Evolutionary conservation across 768 basidiomycete genomes (phyloP), one percentile per base, ranked within the genome.

Genomic region (Kwoniella sp.): DNA sequence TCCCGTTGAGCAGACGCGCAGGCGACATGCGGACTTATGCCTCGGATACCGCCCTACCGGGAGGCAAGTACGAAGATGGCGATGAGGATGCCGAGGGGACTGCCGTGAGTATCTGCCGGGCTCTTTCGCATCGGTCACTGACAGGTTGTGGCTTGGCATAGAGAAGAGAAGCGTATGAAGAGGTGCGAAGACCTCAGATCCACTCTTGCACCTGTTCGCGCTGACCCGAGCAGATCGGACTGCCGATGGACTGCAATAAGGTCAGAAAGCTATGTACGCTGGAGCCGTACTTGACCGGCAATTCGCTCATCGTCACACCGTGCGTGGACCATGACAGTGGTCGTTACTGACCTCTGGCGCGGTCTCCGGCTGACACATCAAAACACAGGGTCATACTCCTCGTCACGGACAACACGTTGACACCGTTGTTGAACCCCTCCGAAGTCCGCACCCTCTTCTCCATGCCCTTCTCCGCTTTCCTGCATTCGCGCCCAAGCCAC

Each of bases 121-220:
- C 14, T 43, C 1, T 28, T 4, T 43, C 12, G n/a, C n/a, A n/a
- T 25, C 12, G 12, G 27, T 45, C 14, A 8, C 8, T 31, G 17
- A n/a, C n/a, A n/a, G n/a, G n/a, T 15, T 6, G 19, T 36, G 34
- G 15, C 6, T 25, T n/a, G n/a, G 5, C n/a, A 9, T 42, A 90
- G 89, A 77, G 90, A 47, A 80, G 89, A 36, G 89, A 92, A 76
- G 89, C 89, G 0, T 90, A 82, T 53, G 90, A 93, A 73, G 90
- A 93, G 81, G 90, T 89, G 49, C 6, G 71, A 26, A n/a, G 44
- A 25, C 20, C 17, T 33, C 47, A 37, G 25, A 19, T 27, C 40
- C 5, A 27, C 6, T 42, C 20, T 22, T 11, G n/a, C n/a, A n/a
- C n/a, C n/a, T n/a, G n/a, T n/a, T n/a, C n/a, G n/a, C n/a, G n/a